phyloP scores from a whole-genome alignment of 2,329 filamentous ascomycete genomes.

The Arthroderma sp. region DNA sequence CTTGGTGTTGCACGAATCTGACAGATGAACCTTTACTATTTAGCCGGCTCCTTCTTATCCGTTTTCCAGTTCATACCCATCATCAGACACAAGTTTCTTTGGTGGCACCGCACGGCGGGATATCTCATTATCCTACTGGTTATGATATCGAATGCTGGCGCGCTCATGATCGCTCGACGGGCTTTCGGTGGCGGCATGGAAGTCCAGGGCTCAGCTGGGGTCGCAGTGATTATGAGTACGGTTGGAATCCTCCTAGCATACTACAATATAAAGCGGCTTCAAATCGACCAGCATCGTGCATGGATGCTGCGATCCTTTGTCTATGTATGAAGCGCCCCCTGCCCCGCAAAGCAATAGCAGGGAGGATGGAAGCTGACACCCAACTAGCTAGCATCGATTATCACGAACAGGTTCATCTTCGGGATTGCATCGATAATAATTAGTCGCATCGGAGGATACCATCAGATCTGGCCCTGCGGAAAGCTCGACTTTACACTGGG shows the following conservation, averaged over 20 bases:
- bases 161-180: conserved; percentile 39
- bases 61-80: conserved; percentile 31
- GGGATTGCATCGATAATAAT: background rate
- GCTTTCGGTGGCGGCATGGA: conserved; percentile 43
- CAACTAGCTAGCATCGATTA: conserved; percentile 5
- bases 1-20: too few species aligned
- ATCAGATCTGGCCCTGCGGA: conserved; percentile 1
- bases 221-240: conserved; percentile 1
- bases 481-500: conserved; percentile 2
- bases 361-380: background rate
- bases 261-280: conserved; percentile 45
- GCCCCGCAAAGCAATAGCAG: too few species aligned
- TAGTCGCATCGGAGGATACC: background rate
- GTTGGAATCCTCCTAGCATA: conserved; percentile 34
- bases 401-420: conserved; percentile 2
- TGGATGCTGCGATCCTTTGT: conserved; percentile 50
- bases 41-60: conserved; percentile 27
- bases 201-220: conserved; percentile 31
- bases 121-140: conserved; percentile 42
- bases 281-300: conserved; percentile 50
- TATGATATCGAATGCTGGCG: conserved; percentile 34
- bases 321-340: conserved; percentile 16
- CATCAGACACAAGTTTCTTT: conserved; percentile 34
- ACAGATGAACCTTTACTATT: background rate
- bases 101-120: conserved; percentile 49